Evolutionary conservation across 306 rosid species (phyloP), one percentile per base, ranked within the genome.

Genomic region (Notholithocarpus densiflorus): DNA sequence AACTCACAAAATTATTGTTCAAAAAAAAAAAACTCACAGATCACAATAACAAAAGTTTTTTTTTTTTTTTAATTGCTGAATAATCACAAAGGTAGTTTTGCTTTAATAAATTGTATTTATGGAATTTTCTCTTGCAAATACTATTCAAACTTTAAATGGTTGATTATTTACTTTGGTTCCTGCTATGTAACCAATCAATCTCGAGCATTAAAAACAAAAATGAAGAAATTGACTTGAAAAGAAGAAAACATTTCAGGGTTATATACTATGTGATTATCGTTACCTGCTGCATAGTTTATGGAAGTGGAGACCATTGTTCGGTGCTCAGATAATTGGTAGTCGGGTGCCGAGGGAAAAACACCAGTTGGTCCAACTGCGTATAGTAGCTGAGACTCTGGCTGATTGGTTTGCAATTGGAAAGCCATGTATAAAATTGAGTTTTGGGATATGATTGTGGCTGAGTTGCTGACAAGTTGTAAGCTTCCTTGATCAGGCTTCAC

Each of bases 281-380:
- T 56, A 82, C 97, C 97, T 82, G 90, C 76, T 21, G 76, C 81
- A 26, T 92, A 92, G 80, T 92, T 83, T 27, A 92, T 60, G 29
- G 79, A 68, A 34, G 88, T 77, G 21, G 89, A 73, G 73, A 76
- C 73, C 81, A 83, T 89, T 78, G 86, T 83, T 37, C 69, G 82
- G 72, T 92, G 97, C 76, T 85, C 75, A 0, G 56, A 18, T 66
- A 92, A 71, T 71, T 76, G 71, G 82, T 73, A 90, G 61, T 81
- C 73, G 27, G 96, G 93, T 3, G 82, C 57, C 3, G 86, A 77
- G 40, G 97, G 97, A 19, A 84, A 79, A 23, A 82, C 1, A 3
- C 88, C 89, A 19, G 62, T 29, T 0, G 85, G 92, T 13, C 97
- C 96, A 11, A 89, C 21, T 1, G 93, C 86, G 51, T 78, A 92